phyloP scores from a whole-genome alignment of 495 filamentous ascomycete species.

The Cryomyces antarcticus region DNA sequence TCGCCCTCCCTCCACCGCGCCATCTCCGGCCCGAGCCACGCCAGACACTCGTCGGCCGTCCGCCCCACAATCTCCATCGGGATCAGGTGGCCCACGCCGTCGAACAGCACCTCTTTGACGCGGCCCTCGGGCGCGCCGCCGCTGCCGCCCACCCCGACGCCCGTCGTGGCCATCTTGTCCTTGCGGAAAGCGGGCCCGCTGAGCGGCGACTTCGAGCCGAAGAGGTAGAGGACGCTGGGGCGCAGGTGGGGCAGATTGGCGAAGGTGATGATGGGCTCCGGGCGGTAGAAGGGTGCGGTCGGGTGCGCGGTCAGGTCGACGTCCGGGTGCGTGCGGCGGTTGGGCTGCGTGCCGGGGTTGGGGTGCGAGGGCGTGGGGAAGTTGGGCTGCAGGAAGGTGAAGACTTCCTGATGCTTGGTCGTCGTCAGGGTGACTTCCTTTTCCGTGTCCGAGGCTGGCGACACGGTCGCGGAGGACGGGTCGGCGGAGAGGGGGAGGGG shows the following conservation, averaged over 20 bases:
- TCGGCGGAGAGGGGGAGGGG: conserved; percentile 4
- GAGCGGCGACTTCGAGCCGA: conserved; percentile 45
- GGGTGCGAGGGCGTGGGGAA: conserved; percentile 9
- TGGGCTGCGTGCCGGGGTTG: conserved; percentile 18
- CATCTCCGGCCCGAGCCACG: conserved; percentile 7
- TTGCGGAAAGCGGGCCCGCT: conserved; percentile 29
- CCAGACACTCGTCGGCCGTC: conserved; percentile 20
- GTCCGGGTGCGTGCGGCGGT: conserved; percentile 18
- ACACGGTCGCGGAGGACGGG: conserved; percentile 6
- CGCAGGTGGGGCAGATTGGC: conserved; percentile 44
- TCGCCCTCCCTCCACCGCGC: conserved; percentile 5
- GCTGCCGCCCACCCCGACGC: conserved; percentile 43
- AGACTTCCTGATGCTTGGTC: conserved; percentile 22
- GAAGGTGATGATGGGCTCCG: conserved; percentile 46
- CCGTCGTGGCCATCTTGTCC: conserved; percentile 42
- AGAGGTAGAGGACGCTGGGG: conserved; percentile 68
- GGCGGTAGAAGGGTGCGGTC: conserved; percentile 48
- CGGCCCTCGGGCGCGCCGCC: conserved; percentile 42
- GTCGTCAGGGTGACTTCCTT: conserved; percentile 18
- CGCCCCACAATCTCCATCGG: conserved; percentile 58
- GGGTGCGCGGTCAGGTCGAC: conserved; percentile 3
- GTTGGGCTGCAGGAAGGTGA: conserved; percentile 19
- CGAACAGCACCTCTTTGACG: conserved; percentile 46
- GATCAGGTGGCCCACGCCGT: conserved; percentile 58
- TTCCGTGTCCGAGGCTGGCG: conserved; percentile 8